A percentile compares a stretch with the other conserved stretches of the same genome.
These are phyloP conservation scores for Metarhizium anisopliae DNA, from an alignment of 2,329 filamentous ascomycete species.

Conservation along the genomic window DNA sequence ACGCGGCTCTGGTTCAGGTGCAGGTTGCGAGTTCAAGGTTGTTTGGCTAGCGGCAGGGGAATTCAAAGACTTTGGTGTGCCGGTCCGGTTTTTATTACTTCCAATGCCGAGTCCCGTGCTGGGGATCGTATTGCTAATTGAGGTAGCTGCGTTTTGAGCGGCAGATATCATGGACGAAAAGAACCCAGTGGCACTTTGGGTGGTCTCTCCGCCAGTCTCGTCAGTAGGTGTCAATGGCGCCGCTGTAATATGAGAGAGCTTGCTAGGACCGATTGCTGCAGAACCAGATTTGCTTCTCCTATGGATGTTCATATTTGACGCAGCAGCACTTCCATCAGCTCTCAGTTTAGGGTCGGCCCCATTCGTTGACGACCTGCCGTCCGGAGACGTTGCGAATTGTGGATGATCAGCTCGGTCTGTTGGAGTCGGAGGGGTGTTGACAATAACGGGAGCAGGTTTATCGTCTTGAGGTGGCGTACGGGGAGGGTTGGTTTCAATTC, in stretches of 20 bases:
- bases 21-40: conserved; percentile 30
- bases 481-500: conserved; percentile 27
- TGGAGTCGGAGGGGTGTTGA: conserved; percentile 59
- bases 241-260: conserved; percentile 68
- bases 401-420: conserved; percentile 30
- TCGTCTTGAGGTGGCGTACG: conserved; percentile 39
- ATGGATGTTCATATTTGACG: conserved; percentile 67
- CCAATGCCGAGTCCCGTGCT: conserved; percentile 51
- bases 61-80: conserved; percentile 15
- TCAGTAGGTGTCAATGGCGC: conserved; percentile 67
- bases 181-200: conserved; percentile 59
- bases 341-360: conserved; percentile 16
- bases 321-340: conserved; percentile 50
- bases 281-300: conserved; percentile 45
- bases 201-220: conserved; percentile 54
- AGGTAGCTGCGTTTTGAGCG: conserved; percentile 82
- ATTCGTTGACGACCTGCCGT: conserved; percentile 20
- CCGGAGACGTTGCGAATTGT: conserved; percentile 15
- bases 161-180: conserved; percentile 91
- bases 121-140: conserved; percentile 63
- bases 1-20: conserved; percentile 20
- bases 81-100: conserved; percentile 25
- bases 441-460: conserved; percentile 42
- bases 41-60: conserved; percentile 21
- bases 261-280: conserved; percentile 61